Evolutionary conservation across 371 early-diverging fungal species (phyloP).

Genomic region (Mortierella sp.): DNA sequence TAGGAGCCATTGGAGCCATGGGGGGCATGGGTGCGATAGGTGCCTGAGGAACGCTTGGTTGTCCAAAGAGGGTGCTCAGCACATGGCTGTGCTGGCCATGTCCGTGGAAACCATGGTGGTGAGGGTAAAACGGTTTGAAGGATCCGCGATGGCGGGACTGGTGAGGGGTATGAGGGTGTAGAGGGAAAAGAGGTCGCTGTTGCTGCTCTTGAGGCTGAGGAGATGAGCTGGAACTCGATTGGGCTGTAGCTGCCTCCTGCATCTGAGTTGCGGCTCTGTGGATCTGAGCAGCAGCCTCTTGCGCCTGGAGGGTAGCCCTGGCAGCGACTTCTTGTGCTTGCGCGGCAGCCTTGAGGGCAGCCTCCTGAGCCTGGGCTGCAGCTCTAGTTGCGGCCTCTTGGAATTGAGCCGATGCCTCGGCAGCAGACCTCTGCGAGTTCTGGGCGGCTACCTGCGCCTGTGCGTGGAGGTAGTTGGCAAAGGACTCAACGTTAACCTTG

Average conservation of each 20-base stretch:
- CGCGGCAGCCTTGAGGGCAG: slow-evolving; percentile 19
- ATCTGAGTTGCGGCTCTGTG: slow-evolving; percentile 4
- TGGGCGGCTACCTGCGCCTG: slow-evolving; percentile 41
- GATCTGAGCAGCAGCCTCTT: slow-evolving; percentile 11
- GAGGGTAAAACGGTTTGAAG: slow-evolving; percentile 13
- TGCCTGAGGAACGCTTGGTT: neutral
- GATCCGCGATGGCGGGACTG: neutral
- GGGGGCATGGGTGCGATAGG: slow-evolving; percentile 12
- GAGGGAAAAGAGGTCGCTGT: neutral
- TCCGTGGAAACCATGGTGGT: slow-evolving; percentile 14
- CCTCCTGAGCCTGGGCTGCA: slow-evolving; percentile 29
- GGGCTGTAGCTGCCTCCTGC: neutral
- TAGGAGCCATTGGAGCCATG: slow-evolving; percentile 28
- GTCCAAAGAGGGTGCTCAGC: neutral
- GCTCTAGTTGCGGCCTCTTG: slow-evolving; percentile 28
- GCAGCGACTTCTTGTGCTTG: slow-evolving; percentile 15
- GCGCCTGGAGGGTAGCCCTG: neutral
- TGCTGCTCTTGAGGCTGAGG: slow-evolving; percentile 5
- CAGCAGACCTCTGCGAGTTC: slow-evolving; percentile 27
- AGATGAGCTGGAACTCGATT: neutral
- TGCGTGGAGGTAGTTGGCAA: slow-evolving; percentile 25
- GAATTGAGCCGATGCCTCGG: slow-evolving; percentile 4
- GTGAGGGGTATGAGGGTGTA: neutral
- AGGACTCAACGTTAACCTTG: slow-evolving; percentile 38
- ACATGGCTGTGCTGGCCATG: neutral